Conservation (phyloP, 208 protist species). For the Leishmania martiniquensis region DNA sequence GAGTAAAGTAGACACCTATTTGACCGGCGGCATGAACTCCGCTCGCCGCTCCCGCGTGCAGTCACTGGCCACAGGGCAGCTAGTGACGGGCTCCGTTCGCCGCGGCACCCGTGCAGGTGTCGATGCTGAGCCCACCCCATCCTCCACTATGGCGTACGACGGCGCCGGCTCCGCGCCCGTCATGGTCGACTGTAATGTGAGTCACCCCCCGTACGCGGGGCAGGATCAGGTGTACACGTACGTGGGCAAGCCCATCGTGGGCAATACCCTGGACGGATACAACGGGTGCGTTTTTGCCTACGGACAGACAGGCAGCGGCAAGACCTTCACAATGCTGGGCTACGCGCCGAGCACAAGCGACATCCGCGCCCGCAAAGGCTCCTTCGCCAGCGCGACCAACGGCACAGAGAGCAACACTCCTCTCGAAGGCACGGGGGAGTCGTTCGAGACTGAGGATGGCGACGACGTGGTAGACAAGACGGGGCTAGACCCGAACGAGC, state of each 20-base stretch:
- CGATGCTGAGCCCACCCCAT: background rate
- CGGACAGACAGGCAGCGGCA: slow-evolving; percentile 91
- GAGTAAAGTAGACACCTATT: slow-evolving; percentile 45
- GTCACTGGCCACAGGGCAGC: slow-evolving; percentile 19
- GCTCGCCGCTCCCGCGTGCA: slow-evolving; percentile 35
- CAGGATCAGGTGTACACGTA: slow-evolving; percentile 76
- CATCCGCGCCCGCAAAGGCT: slow-evolving; percentile 17
- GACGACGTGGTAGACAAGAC: slow-evolving; percentile 52
- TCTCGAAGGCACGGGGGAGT: background rate
- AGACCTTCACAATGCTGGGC: slow-evolving; percentile 95
- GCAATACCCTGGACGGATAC: slow-evolving; percentile 85
- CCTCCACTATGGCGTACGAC: slow-evolving; percentile 7
- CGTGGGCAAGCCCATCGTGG: slow-evolving; percentile 73
- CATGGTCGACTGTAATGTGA: slow-evolving; percentile 44
- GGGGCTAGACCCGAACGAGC: slow-evolving; percentile 56
- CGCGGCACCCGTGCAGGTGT: slow-evolving; percentile 12
- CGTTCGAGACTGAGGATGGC: slow-evolving; percentile 33
- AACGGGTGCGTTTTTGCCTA: slow-evolving; percentile 93
- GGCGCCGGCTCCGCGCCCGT: slow-evolving; percentile 53
- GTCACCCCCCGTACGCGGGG: slow-evolving; percentile 76
- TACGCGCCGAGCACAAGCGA: slow-evolving; percentile 54
- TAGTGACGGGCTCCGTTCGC: slow-evolving; percentile 13
- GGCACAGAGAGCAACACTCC: background rate
- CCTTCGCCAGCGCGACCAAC: background rate
- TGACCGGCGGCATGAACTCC: slow-evolving; percentile 55